These are phyloP conservation scores for Leucoagaricus sp. DNA, from an alignment of 1,284 basidiomycete genomes.

Conservation along the genomic window DNA sequence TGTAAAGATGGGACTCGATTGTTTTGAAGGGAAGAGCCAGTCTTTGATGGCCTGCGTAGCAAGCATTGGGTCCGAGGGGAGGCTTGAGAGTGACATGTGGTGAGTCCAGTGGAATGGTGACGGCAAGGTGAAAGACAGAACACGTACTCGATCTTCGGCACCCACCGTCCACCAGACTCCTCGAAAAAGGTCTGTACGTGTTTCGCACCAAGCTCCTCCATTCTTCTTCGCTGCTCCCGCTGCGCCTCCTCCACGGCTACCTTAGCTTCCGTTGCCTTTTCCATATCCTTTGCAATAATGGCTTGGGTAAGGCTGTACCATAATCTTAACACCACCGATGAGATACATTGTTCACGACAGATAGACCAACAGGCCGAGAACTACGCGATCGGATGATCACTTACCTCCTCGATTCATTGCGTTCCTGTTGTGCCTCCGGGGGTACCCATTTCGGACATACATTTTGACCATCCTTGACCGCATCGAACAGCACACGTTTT, in stretches of 20 bases:
- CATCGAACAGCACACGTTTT: constrained; percentile 86
- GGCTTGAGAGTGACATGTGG: constrained; percentile 38
- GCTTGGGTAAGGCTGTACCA: constrained; percentile 89
- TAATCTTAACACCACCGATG: constrained; percentile 48
- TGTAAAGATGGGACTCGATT: constrained; percentile 7
- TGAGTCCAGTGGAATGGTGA: background rate
- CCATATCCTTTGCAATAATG: constrained; percentile 89
- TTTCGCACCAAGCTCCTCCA: constrained; percentile 75
- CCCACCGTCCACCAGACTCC: constrained; percentile 75
- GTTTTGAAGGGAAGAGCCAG: constrained; percentile 42
- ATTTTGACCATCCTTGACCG: constrained; percentile 68
- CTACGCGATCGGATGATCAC: constrained; percentile 19
- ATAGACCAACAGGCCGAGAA: constrained; percentile 12
- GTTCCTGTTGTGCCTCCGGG: constrained; percentile 87
- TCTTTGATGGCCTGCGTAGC: constrained; percentile 51
- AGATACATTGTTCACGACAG: background rate
- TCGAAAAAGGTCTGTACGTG: constrained; percentile 84
- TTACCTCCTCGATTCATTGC: constrained; percentile 85
- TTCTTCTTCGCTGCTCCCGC: constrained; percentile 74
- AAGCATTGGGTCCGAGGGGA: constrained; percentile 68
- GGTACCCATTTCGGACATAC: constrained; percentile 82
- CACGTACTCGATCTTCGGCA: constrained; percentile 74
- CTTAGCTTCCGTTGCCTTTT: constrained; percentile 91
- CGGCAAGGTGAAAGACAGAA: background rate
- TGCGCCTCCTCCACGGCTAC: constrained; percentile 91